Evolutionary conservation across 768 basidiomycete genomes (phyloP).

Genomic region (Suillus alpinus): DNA sequence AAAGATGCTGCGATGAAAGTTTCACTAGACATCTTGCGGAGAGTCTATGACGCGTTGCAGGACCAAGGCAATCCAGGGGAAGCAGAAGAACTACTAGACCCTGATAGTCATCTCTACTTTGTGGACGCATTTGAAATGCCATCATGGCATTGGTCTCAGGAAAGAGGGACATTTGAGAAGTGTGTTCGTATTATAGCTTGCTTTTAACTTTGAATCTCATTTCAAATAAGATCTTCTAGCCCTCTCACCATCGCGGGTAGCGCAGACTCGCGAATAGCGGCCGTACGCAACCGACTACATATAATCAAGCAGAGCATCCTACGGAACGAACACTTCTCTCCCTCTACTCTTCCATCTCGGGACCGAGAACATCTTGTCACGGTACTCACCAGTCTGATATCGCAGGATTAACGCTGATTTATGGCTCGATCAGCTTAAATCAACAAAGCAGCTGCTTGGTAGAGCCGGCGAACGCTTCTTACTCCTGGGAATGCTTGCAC

Average conservation of each 20-base stretch:
- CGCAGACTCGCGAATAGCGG: constrained; percentile 75
- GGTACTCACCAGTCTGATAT: constrained; percentile 35
- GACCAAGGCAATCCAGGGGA: constrained; percentile 49
- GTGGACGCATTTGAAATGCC: constrained; percentile 97
- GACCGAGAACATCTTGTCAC: constrained; percentile 88
- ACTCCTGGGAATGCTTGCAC: constrained; percentile 87
- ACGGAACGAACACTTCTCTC: constrained; percentile 96
- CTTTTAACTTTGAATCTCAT: constrained; percentile 10
- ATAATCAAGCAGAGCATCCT: constrained; percentile 92
- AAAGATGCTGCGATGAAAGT: constrained; percentile 84
- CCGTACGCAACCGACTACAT: constrained; percentile 81
- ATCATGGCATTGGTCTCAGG: constrained; percentile 84
- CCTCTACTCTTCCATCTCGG: constrained; percentile 87
- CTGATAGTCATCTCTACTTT: constrained; percentile 77
- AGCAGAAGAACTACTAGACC: constrained; percentile 65
- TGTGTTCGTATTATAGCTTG: constrained; percentile 31
- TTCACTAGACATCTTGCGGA: constrained; percentile 57
- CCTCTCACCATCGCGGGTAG: constrained; percentile 76
- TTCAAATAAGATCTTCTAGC: constrained; percentile 42
- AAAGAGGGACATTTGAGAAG: constrained; percentile 88
- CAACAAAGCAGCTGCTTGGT: constrained; percentile 94
- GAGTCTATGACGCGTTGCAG: constrained; percentile 76
- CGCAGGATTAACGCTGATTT: background rate
- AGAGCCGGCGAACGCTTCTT: constrained; percentile 87
- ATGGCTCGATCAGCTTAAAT: constrained; percentile 62